Conservation (phyloP, 2,329 filamentous ascomycete species). For the Pseudogymnoascus sp. region DNA sequence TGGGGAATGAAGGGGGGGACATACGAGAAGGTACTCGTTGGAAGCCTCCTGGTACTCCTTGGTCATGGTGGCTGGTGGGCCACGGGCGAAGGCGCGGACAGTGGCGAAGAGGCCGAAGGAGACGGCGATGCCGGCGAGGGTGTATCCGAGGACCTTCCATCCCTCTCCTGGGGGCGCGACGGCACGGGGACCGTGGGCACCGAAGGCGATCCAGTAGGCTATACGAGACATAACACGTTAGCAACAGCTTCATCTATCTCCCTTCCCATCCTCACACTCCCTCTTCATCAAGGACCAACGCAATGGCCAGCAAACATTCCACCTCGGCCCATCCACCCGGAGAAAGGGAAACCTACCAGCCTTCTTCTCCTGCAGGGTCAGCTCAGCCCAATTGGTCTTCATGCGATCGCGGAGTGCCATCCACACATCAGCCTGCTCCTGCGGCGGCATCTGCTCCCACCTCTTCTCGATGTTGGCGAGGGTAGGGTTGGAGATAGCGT, state of each 20-base stretch:
- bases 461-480: constrained; percentile 98
- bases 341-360: constrained; percentile 60
- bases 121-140: constrained; percentile 56
- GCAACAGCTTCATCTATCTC: constrained; percentile 19
- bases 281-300: background rate
- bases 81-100: constrained; percentile 64
- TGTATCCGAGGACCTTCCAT: constrained; percentile 69
- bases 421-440: constrained; percentile 99
- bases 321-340: background rate
- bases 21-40: constrained; percentile 89
- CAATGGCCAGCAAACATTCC: background rate
- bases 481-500: constrained; percentile 96
- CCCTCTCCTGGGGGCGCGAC: constrained; percentile 74
- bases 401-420: constrained; percentile 97
- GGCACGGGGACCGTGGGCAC: constrained; percentile 87
- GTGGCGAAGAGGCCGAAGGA: constrained; percentile 63
- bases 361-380: constrained; percentile 97
- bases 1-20: constrained; percentile 31
- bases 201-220: constrained; percentile 99
- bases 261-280: background rate
- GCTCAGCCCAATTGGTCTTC: constrained; percentile 94
- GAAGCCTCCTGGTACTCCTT: constrained; percentile 94
- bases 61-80: constrained; percentile 77
- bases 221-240: constrained; percentile 27
- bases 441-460: constrained; percentile 95